A percentile compares a stretch with the other conserved stretches of the same genome.
Evolutionary conservation across 108 stramenopile species (phyloP).

Genomic region (Cyclostephanos invisitatus): DNA sequence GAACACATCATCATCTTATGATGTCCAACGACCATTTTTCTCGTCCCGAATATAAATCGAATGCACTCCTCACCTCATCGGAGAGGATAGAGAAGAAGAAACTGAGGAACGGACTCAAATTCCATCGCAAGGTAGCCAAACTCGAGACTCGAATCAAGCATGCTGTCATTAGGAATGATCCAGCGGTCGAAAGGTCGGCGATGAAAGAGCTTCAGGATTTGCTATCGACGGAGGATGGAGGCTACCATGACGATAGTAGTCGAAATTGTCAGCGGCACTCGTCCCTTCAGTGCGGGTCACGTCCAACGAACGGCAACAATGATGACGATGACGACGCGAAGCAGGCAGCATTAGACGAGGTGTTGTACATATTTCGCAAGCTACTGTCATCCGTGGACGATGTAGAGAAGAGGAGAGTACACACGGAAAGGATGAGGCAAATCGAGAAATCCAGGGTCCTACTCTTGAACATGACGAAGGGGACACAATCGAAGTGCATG

Average conservation of each 20-base stretch:
- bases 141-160: conserved; percentile 59
- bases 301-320: not conserved
- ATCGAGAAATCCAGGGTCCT: conserved; percentile 46
- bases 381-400: conserved; percentile 18
- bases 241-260: not conserved
- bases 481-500: conserved; percentile 62
- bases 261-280: not conserved
- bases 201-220: conserved; percentile 45
- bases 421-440: conserved; percentile 36
- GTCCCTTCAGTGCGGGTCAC: not conserved
- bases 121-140: conserved; percentile 44
- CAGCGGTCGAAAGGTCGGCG: conserved; percentile 45
- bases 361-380: conserved; percentile 24
- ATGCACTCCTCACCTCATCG: conserved; percentile 19
- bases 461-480: conserved; percentile 77
- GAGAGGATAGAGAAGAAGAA: conserved; percentile 45
- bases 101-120: conserved; percentile 56
- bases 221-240: conserved; percentile 6
- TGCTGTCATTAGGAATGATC: conserved; percentile 59
- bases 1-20: not conserved
- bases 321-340: not conserved
- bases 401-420: conserved; percentile 15
- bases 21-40: not conserved
- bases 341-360: conserved; percentile 13
- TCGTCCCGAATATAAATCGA: conserved; percentile 4